Evolutionary conservation across 2,329 filamentous ascomycete species (phyloP), one percentile per base, ranked within the genome.

Genomic region (Phaeophleospora eucalypticola): DNA sequence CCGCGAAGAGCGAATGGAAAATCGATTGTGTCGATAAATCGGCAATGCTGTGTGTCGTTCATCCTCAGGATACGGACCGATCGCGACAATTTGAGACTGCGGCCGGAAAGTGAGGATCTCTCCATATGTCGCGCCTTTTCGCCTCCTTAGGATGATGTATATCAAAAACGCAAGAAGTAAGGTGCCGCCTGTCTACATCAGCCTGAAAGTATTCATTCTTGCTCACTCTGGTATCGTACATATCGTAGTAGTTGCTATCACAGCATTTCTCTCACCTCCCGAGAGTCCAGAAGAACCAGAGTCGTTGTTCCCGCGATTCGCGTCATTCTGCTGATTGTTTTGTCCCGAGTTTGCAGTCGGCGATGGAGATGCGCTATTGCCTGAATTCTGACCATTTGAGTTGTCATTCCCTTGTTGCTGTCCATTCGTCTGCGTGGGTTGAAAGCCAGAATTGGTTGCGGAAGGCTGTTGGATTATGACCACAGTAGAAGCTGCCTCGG

Each of bases 51-150:
- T 54, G 1, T 54, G 32, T 17, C 45, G 32, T 8, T 47, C 47
- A 12, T 50, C 36, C n/a, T 36, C 36, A 9, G 36, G 9, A 8
- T 20, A 29, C 3, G 49, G 40, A 16, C 43, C 47, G 15, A 58
- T 35, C 7, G 55, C 38, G 24, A 56, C 51, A 9, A 49, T 56
- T 33, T 46, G 38, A 3, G 59, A 44, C 9, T 43, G 52, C 14
- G 52, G 47, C 27, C 54, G 44, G 42, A 58, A 59, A 39, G 42
- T 49, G 12, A 58, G 43, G 29, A 63, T 58, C n/a, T 61, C 52
- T 7, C 53, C 53, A 36, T 51, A 51, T 2, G 52, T 54, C 3
- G 57, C 56, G 12, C 58, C 58, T 45, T 51, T 55, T n/a, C 55
- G 52, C 35, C 54, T 48, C 10, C 54, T 51, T 45, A 49, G 54